phyloP scores from a whole-genome alignment of 2,329 filamentous ascomycete genomes.

The Septoria linicola region DNA sequence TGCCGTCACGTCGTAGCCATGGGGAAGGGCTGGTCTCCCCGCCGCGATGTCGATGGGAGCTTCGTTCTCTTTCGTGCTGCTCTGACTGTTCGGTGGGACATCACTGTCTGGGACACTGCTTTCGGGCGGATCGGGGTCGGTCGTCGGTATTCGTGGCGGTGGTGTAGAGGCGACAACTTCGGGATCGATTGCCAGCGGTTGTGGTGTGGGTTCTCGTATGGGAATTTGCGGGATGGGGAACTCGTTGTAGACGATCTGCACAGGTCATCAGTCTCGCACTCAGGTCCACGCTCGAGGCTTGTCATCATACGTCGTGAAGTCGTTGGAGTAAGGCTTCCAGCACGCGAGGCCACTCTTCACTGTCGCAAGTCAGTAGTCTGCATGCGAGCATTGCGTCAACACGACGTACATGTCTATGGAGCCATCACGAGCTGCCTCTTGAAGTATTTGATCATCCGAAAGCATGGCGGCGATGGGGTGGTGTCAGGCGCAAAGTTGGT shows the following conservation, averaged over 20 bases:
- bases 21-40: constrained; percentile 35
- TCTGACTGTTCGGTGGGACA: constrained; percentile 44
- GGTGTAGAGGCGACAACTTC: constrained; percentile 36
- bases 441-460: constrained; percentile 52
- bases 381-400: constrained; percentile 27
- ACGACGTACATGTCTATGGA: constrained; percentile 55
- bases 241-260: constrained; percentile 72
- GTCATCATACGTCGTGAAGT: constrained; percentile 60
- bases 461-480: constrained; percentile 27
- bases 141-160: constrained; percentile 39
- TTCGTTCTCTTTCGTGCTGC: constrained; percentile 68
- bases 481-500: constrained; percentile 27
- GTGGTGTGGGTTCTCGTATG: constrained; percentile 51
- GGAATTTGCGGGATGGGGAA: constrained; percentile 69
- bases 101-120: constrained; percentile 26
- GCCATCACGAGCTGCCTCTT: constrained; percentile 58
- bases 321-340: constrained; percentile 64
- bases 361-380: constrained; percentile 41
- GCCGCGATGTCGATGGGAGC: constrained; percentile 44
- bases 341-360: constrained; percentile 67
- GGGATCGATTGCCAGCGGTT: constrained; percentile 42
- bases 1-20: constrained; percentile 41
- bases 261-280: not conserved
- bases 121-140: constrained; percentile 24
- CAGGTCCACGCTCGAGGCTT: constrained; percentile 15